phyloP scores from a whole-genome alignment of 2,329 filamentous ascomycete species.

The Bisporella sp. region DNA sequence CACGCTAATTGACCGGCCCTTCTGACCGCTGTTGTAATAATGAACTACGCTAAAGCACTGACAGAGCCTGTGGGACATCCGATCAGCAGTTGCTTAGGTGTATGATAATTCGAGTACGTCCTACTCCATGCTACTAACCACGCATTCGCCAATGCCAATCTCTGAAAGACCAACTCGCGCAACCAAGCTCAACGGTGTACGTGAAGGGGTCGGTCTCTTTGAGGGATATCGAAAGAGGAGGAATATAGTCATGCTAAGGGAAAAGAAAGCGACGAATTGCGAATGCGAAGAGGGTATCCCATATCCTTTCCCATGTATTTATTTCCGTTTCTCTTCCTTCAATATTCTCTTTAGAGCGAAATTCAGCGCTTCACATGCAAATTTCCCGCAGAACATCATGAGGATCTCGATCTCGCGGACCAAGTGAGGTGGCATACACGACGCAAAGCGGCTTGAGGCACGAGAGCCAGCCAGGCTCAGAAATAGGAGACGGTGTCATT shows the following conservation, averaged over 20 bases:
- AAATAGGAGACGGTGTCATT: constrained; percentile 75
- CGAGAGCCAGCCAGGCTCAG: constrained; percentile 88
- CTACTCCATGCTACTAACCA: constrained; percentile 71
- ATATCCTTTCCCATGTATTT: constrained; percentile 84
- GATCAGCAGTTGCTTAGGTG: constrained; percentile 76
- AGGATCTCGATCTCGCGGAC: constrained; percentile 86
- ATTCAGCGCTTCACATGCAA: constrained; percentile 87
- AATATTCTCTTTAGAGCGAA: constrained; percentile 84
- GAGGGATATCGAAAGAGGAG: constrained; percentile 72
- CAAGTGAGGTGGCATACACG: constrained; percentile 86
- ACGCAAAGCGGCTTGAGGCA: constrained; percentile 88
- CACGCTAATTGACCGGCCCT: constrained; percentile 63
- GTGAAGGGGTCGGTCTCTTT: constrained; percentile 30
- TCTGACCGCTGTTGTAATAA: constrained; percentile 59
- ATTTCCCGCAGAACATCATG: constrained; percentile 86
- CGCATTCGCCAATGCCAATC: constrained; percentile 52
- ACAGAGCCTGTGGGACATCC: constrained; percentile 64
- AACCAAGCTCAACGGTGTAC: constrained; percentile 49
- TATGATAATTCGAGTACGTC: constrained; percentile 91
- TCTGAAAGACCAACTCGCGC: constrained; percentile 51
- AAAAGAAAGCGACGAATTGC: constrained; percentile 91
- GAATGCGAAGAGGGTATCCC: constrained; percentile 96
- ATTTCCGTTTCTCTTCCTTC: constrained; percentile 81
- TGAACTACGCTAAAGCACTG: constrained; percentile 75
- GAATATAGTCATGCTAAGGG: constrained; percentile 76